phyloP scores from a whole-genome alignment of 2,329 filamentous ascomycete genomes.

The Xylariomycetidae sp. region DNA sequence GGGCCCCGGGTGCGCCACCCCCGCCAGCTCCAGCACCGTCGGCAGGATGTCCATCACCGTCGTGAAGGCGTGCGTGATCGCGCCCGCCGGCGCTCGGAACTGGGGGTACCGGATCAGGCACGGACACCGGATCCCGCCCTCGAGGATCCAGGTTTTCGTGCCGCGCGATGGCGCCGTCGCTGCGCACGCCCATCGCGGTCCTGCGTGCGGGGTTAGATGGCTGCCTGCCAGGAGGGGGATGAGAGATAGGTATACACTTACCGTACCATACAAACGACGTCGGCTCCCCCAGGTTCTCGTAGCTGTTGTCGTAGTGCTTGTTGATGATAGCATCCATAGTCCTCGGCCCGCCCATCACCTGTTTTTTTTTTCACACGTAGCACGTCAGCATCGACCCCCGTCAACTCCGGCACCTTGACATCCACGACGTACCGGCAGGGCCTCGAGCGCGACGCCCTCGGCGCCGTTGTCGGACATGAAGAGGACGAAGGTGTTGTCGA shows the following conservation, averaged over 20 bases:
- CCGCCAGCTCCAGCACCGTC: neutral
- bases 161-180: slow-evolving; percentile 1
- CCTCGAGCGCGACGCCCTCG: slow-evolving; percentile 1
- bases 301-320: neutral
- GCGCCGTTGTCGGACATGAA: slow-evolving; percentile 1
- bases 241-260: neutral
- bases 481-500: slow-evolving; percentile 39
- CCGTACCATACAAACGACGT: neutral
- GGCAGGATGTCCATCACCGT: neutral
- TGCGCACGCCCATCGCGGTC: neutral
- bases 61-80: neutral
- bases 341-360: neutral
- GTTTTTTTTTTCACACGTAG: no score
- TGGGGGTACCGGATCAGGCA: neutral
- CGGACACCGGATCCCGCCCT: neutral
- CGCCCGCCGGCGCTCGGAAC: neutral
- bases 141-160: neutral
- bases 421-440: neutral
- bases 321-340: neutral
- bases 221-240: no score
- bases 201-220: neutral
- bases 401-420: no score
- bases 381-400: no score
- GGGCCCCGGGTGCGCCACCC: neutral
- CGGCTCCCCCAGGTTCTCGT: neutral